A percentile compares a stretch with the other conserved stretches of the same genome.
phyloP scores from a whole-genome alignment of 1,284 basidiomycete species.

The Takashimella koratensis region DNA sequence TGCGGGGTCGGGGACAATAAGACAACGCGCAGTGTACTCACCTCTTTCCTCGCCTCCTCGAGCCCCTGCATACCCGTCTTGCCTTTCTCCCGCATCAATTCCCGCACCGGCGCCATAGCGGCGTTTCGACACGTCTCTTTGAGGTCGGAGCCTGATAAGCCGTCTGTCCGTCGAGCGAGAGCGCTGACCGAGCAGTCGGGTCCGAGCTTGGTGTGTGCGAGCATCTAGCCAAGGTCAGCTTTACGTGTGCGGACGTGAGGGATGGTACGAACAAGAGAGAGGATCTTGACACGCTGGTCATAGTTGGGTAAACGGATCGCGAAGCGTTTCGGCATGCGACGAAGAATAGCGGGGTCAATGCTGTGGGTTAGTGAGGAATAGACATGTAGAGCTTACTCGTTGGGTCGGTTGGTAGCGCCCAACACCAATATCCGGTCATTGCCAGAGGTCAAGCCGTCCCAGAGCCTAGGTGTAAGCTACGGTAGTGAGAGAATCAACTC shows the following conservation, averaged over 20 bases:
- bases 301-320: constrained; percentile 76
- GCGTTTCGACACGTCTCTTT: constrained; percentile 92
- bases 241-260: background rate
- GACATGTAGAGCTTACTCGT: constrained; percentile 32
- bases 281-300: constrained; percentile 81
- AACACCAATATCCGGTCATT: constrained; percentile 80
- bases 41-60: constrained; percentile 47
- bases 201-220: constrained; percentile 69
- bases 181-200: constrained; percentile 61
- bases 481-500: constrained; percentile 40
- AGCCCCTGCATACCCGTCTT: constrained; percentile 46
- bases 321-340: constrained; percentile 98
- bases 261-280: constrained; percentile 63
- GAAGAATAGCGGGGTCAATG: constrained; percentile 91
- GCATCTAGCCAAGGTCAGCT: constrained; percentile 58
- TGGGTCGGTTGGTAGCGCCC: constrained; percentile 90
- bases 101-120: constrained; percentile 85
- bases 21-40: constrained; percentile 17
- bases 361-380: constrained; percentile 53
- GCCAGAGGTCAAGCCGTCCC: constrained; percentile 92
- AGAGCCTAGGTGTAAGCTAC: constrained; percentile 58
- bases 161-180: constrained; percentile 71
- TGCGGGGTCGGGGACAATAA: background rate
- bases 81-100: constrained; percentile 68
- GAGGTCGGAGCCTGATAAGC: constrained; percentile 85